Conservation (phyloP, 164 flowering plant species). For the Chimonanthus salicifolius region DNA sequence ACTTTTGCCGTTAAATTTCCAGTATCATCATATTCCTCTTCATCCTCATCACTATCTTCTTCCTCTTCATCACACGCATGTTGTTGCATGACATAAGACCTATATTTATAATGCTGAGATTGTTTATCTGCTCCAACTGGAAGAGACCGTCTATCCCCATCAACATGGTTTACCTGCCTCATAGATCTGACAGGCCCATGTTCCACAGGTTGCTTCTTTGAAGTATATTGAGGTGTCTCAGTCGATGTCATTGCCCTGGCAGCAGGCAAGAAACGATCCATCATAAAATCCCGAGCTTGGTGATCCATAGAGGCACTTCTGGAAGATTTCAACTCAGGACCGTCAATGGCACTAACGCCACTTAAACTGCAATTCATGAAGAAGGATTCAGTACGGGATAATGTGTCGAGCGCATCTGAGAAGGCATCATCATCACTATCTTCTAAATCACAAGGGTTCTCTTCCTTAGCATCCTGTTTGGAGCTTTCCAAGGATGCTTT, state of each 20-base stretch:
- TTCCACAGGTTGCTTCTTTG: slow-evolving; percentile 36
- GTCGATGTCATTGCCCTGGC: slow-evolving; percentile 78
- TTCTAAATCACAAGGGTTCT: slow-evolving; percentile 24
- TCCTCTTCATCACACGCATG: slow-evolving; percentile 22
- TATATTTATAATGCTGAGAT: slow-evolving; percentile 19
- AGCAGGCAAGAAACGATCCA: slow-evolving; percentile 86
- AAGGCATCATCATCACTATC: slow-evolving; percentile 42
- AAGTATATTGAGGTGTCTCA: slow-evolving; percentile 56
- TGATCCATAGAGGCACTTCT: slow-evolving; percentile 43
- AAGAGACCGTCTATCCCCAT: slow-evolving; percentile 16
- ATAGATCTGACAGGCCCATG: slow-evolving; percentile 19
- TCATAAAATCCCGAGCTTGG: slow-evolving; percentile 65
- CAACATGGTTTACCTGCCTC: slow-evolving; percentile 21
- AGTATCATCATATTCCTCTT: slow-evolving; percentile 32
- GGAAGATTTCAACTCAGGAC: slow-evolving; percentile 27
- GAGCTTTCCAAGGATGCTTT: slow-evolving; percentile 20
- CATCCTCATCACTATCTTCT: slow-evolving; percentile 39
- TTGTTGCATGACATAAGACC: slow-evolving; percentile 23
- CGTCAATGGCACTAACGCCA: slow-evolving; percentile 67
- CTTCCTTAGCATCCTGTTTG: slow-evolving; percentile 18
- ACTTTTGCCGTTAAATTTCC: slow-evolving; percentile 35
- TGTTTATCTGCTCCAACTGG: slow-evolving; percentile 16
- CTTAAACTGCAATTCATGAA: slow-evolving; percentile 67
- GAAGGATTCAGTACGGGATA: slow-evolving; percentile 61
- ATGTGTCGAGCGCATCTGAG: slow-evolving; percentile 68